Base-by-base conservation (phyloP, 768 basidiomycete genomes). In the Leucocoprinus leucothites region DNA sequence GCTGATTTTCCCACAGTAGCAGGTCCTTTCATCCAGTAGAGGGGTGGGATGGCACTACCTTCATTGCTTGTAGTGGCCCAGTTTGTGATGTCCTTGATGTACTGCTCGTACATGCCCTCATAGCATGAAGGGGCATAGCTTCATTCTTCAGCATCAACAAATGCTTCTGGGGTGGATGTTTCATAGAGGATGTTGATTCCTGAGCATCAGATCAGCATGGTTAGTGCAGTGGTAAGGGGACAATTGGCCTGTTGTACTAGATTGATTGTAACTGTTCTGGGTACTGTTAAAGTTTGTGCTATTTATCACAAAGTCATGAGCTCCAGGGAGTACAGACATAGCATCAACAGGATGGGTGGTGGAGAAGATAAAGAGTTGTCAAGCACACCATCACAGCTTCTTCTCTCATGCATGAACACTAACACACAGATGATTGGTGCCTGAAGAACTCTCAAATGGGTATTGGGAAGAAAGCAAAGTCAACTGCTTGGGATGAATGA, bases 1-100 rank as follows among this genome's bases (percentile, higher is more conserved):
- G 57, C 19, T 3, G 57, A 52, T 35, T 57, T 57, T 9, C 57
- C 51, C 4, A 51, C 51, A 0, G 51, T 51, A 19, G 57, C 57
- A 24, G 46, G 51, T 4, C 57, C 57, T 31, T 2, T 48, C 28
- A 57, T 35, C 45, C 42, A 57, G 38, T 18, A 44, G 6, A 31
- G 5, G 6, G 31, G 31, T 11, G 31, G n/a, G 22, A 28, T 9
- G 45, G 18, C 3, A 19, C 31, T 31, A 9, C 8, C 14, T 13
- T 21, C 24, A 35, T 6, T n/a, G 48, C 14, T 7, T 6, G 35
- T 3, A 26, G 11, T 19, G 3, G 48, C 48, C 48, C 48, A 48
- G 3, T 35, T 24, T 13, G 19, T 36, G 14, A 48, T 48, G 19
- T 48, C 48, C 5, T n/a, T 21, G 28, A 48, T 48, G 31, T 48